Evolutionary conservation across 116 monocot genomes (phyloP).

Genomic region (Phalaenopsis hybrid): DNA sequence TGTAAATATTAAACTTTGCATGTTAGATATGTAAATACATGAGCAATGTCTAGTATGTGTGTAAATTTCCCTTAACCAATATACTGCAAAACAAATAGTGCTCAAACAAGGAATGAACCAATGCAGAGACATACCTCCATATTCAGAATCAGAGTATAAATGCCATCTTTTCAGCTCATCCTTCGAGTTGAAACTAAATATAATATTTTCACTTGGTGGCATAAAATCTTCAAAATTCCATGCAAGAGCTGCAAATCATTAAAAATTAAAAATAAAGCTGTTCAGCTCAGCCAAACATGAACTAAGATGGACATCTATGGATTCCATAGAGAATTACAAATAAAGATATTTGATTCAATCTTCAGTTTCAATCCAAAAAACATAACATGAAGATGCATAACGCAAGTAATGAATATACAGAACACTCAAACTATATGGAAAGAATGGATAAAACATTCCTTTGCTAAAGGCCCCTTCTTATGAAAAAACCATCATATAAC

Average conservation of each 20-base stretch:
- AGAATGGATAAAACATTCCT: too few species aligned
- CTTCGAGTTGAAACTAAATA: slow-evolving; percentile 66
- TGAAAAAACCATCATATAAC: too few species aligned
- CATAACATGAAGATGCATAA: not conserved
- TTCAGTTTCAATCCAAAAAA: slow-evolving; percentile 1
- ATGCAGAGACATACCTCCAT: slow-evolving; percentile 37
- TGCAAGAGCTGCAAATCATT: slow-evolving; percentile 31
- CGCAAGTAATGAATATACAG: not conserved
- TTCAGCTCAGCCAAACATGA: not conserved
- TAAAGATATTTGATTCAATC: not conserved
- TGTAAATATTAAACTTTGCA: too few species aligned
- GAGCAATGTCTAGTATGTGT: too few species aligned
- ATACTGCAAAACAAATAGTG: not conserved
- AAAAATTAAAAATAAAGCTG: not conserved
- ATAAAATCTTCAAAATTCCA: slow-evolving; percentile 65
- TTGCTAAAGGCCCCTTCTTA: too few species aligned
- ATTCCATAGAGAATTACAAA: not conserved
- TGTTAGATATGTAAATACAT: too few species aligned
- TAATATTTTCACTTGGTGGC: slow-evolving; percentile 55
- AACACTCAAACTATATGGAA: not conserved
- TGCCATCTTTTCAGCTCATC: slow-evolving; percentile 65
- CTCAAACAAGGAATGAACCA: not conserved
- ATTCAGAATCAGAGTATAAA: slow-evolving; percentile 68
- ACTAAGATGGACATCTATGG: not conserved
- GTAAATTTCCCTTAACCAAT: not conserved